Percentiles rank a stretch among this genome's conserved stretches.
Evolutionary conservation across 495 filamentous ascomycete species (phyloP).

Genomic region (Penicillium silybi): DNA sequence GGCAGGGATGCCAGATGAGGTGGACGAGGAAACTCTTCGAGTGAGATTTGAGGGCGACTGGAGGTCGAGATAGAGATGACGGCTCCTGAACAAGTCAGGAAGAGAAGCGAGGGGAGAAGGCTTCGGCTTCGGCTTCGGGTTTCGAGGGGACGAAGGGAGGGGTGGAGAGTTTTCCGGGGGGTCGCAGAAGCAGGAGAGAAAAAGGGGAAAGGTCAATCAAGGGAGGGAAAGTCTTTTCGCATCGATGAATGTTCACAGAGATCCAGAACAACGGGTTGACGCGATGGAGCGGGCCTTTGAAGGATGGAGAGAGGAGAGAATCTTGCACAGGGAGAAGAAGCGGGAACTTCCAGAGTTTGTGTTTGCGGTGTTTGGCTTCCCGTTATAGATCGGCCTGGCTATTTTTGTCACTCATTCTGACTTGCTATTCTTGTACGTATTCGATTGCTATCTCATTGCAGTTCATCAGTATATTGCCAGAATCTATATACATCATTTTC

Average conservation of each 20-base stretch:
- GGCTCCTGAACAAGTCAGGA: slow-evolving; percentile 3
- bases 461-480: not conserved
- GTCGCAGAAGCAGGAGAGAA: not conserved
- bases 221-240: slow-evolving; percentile 2
- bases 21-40: slow-evolving; percentile 11
- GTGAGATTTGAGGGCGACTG: not conserved
- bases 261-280: not conserved
- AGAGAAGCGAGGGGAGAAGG: slow-evolving; percentile 4
- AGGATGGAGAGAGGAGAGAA: slow-evolving; percentile 22
- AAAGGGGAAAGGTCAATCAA: slow-evolving; percentile 10
- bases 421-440: not conserved
- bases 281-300: slow-evolving; percentile 9
- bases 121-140: not conserved
- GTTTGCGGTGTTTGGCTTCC: slow-evolving; percentile 28
- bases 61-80: not conserved
- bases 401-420: not conserved
- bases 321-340: slow-evolving; percentile 23
- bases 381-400: slow-evolving; percentile 18
- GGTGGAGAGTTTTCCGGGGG: slow-evolving; percentile 19
- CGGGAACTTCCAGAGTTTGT: slow-evolving; percentile 26
- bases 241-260: not conserved
- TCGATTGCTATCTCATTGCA: not conserved
- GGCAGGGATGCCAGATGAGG: slow-evolving; percentile 26
- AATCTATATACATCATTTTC: not conserved
- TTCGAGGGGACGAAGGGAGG: slow-evolving; percentile 20